Evolutionary conservation across 257 asterid genomes (phyloP).

Genomic region (Lithospermum erythrorhizon): DNA sequence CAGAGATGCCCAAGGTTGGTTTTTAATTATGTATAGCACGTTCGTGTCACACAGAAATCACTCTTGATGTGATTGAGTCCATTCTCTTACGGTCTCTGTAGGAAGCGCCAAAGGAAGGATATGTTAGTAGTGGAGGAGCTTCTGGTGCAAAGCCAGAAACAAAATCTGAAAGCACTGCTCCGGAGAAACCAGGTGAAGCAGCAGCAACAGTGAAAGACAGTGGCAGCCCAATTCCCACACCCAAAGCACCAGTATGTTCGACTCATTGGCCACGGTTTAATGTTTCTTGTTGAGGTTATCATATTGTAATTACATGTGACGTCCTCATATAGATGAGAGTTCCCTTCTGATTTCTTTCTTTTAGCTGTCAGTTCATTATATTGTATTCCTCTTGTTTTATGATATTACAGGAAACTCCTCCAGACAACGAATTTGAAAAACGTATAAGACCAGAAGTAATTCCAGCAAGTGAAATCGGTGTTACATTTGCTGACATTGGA

Average conservation of each 20-base stretch:
- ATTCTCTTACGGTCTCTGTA: slow-evolving; percentile 5
- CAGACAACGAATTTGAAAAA: slow-evolving; percentile 84
- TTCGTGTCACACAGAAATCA: not conserved
- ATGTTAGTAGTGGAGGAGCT: slow-evolving; percentile 16
- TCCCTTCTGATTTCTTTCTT: too few relatives aligned
- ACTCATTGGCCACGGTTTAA: not conserved
- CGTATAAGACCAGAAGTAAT: slow-evolving; percentile 83
- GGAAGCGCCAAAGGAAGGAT: slow-evolving; percentile 8
- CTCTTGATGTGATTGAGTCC: slow-evolving; percentile 6
- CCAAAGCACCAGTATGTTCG: slow-evolving; percentile 41
- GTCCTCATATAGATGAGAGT: too few relatives aligned
- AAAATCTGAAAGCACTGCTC: slow-evolving; percentile 24
- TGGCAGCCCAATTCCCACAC: slow-evolving; percentile 7
- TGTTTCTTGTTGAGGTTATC: too few relatives aligned
- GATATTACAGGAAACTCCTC: slow-evolving; percentile 49
- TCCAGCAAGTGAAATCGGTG: slow-evolving; percentile 63
- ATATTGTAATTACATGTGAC: too few relatives aligned
- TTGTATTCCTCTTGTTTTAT: slow-evolving; percentile 1
- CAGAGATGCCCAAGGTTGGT: slow-evolving; percentile 46
- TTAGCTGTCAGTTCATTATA: too few relatives aligned
- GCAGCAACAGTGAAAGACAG: slow-evolving; percentile 24
- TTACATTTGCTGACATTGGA: slow-evolving; percentile 78
- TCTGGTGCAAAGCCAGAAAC: slow-evolving; percentile 24
- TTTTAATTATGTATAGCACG: slow-evolving; percentile 1
- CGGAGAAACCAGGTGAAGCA: slow-evolving; percentile 34